A percentile compares a stretch with the other conserved stretches of the same genome.
Conservation (phyloP, 139 green algal genomes). For the Ostreobium quekettii region DNA sequence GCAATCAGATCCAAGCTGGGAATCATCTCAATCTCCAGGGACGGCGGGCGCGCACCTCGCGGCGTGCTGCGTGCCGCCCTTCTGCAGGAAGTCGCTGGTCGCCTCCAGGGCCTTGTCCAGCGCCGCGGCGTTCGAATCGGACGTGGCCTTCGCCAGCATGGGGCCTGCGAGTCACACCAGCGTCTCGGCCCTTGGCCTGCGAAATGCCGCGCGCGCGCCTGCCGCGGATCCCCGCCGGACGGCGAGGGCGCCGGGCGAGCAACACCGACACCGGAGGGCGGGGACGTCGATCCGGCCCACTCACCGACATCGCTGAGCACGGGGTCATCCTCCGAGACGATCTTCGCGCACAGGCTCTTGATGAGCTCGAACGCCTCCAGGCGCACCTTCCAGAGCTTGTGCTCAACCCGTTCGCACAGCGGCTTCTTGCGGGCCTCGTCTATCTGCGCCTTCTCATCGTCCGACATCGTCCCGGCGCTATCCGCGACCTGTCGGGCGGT, state of each 20-base stretch:
- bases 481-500: too few relatives aligned
- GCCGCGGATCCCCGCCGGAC: not conserved
- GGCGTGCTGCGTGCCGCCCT: slow-evolving; percentile 41
- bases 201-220: not conserved
- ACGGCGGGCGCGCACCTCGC: slow-evolving; percentile 38
- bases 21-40: too few relatives aligned
- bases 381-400: slow-evolving; percentile 88
- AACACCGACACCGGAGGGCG: not conserved
- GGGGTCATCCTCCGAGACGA: slow-evolving; percentile 53
- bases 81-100: slow-evolving; percentile 46
- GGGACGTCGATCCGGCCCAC: not conserved
- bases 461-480: too few relatives aligned
- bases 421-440: slow-evolving; percentile 53
- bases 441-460: slow-evolving; percentile 56
- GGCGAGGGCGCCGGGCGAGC: not conserved
- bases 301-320: slow-evolving; percentile 58
- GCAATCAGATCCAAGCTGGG: not conserved
- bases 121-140: slow-evolving; percentile 78
- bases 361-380: slow-evolving; percentile 71
- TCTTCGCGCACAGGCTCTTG: slow-evolving; percentile 32
- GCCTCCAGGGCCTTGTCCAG: slow-evolving; percentile 87
- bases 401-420: slow-evolving; percentile 44
- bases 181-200: too few relatives aligned
- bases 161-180: slow-evolving; percentile 52
- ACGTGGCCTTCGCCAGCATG: slow-evolving; percentile 70